These are phyloP conservation scores for Sordariomycetes sp. DNA, from an alignment of 2,329 filamentous ascomycete species.

Conservation along the genomic window DNA sequence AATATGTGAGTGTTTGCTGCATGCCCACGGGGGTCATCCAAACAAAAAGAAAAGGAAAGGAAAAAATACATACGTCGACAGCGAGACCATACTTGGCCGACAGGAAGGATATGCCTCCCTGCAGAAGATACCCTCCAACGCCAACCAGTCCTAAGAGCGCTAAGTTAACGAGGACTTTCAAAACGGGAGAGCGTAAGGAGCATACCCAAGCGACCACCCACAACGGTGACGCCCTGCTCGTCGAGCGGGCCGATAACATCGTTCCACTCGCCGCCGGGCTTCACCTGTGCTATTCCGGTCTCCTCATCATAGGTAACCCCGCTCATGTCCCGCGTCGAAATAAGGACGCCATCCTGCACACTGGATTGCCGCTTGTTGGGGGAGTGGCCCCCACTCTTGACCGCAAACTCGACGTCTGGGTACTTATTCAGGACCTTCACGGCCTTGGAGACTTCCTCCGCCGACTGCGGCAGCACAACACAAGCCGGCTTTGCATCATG, in stretches of 20 bases:
- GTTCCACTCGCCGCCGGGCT: constrained; percentile 26
- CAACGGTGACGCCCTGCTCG: constrained; percentile 20
- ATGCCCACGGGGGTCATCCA: neutral
- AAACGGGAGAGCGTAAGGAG: neutral
- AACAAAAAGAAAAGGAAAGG: no score
- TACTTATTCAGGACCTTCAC: constrained; percentile 18
- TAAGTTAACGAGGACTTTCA: neutral
- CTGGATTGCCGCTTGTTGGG: constrained; percentile 22
- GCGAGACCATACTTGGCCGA: constrained; percentile 16
- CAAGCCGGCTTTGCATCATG: constrained; percentile 21
- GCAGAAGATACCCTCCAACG: constrained; percentile 15
- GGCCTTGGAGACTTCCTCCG: constrained; percentile 20
- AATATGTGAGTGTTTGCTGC: neutral
- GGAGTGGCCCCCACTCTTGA: constrained; percentile 27
- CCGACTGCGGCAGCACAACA: constrained; percentile 19
- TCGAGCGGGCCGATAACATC: constrained; percentile 22
- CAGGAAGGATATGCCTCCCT: constrained; percentile 18
- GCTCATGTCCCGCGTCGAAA: constrained; percentile 20
- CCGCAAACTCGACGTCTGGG: constrained; percentile 20
- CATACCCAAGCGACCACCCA: constrained; percentile 17
- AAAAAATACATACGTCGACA: constrained; percentile 13
- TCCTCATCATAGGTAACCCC: constrained; percentile 21
- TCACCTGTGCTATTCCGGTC: constrained; percentile 22
- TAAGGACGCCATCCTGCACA: constrained; percentile 22
- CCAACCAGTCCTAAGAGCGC: constrained; percentile 14